Evolutionary conservation across 768 basidiomycete genomes (phyloP).

Genomic region (Lenzites betulinus): DNA sequence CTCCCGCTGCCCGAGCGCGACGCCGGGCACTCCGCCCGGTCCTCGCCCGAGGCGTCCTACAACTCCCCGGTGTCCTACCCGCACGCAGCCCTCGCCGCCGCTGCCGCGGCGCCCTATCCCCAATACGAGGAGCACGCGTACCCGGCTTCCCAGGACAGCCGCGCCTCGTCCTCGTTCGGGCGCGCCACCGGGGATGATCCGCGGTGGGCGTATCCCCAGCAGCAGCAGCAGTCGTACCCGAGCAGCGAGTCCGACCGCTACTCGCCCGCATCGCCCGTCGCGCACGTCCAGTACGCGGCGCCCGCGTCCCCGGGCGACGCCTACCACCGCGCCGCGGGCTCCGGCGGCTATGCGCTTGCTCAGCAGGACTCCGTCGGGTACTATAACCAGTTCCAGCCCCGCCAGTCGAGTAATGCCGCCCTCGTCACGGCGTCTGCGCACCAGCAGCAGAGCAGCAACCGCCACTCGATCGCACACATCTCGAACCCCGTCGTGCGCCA

Average conservation of each 20-base stretch:
- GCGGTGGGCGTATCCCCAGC: conserved; percentile 8
- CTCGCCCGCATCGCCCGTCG: conserved; percentile 13
- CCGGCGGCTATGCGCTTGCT: conserved; percentile 1
- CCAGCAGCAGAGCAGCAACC: conserved; percentile 10
- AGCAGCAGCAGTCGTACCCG: conserved; percentile 8
- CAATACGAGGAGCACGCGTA: conserved; percentile 22
- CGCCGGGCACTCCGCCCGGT: conserved; percentile 22
- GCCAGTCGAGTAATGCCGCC: conserved; percentile 2
- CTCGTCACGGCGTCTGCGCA: neutral
- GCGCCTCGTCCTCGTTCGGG: conserved; percentile 11
- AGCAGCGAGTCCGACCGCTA: conserved; percentile 10
- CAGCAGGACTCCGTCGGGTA: neutral
- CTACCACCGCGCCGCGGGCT: neutral
- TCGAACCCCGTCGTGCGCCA: conserved; percentile 17
- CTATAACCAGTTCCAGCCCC: neutral
- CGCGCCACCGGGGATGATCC: conserved; percentile 5
- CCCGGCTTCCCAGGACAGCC: conserved; percentile 16
- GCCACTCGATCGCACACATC: conserved; percentile 25
- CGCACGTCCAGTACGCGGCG: conserved; percentile 9
- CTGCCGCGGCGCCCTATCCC: conserved; percentile 5
- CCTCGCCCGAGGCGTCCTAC: conserved; percentile 23
- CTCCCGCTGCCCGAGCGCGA: conserved; percentile 13
- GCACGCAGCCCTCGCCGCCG: conserved; percentile 8
- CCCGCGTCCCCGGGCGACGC: conserved; percentile 16
- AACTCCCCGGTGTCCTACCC: conserved; percentile 14